Evolutionary conservation across 352 stramenopile genomes (phyloP).

Genomic region (Phytopythium cucurbitacearum): DNA sequence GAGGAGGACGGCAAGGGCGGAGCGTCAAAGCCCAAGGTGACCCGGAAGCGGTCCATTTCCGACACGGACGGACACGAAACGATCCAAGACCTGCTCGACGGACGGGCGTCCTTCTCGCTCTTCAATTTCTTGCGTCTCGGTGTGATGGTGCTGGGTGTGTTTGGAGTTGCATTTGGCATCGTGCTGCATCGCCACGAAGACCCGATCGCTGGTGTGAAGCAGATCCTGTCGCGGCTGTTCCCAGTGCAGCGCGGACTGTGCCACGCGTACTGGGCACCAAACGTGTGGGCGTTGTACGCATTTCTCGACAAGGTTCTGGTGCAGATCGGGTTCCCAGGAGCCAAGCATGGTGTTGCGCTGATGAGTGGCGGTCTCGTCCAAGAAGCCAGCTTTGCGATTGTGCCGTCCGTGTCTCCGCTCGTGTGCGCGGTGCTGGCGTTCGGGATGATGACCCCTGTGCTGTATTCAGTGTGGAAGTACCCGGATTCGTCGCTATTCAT

Average conservation of each 20-base stretch:
- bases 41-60: conserved; percentile 63
- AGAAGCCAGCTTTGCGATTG: conserved; percentile 70
- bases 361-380: conserved; percentile 86
- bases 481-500: conserved; percentile 79
- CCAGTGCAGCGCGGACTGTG: conserved; percentile 95
- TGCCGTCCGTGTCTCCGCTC: conserved; percentile 57
- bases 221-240: conserved; percentile 94
- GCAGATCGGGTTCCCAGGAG: conserved; percentile 29
- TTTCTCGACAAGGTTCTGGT: conserved; percentile 86
- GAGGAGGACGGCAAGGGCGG: conserved; percentile 10
- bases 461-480: conserved; percentile 73
- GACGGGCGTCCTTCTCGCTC: conserved; percentile 51
- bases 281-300: conserved; percentile 96
- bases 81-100: conserved; percentile 57
- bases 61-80: conserved; percentile 67
- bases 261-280: conserved; percentile 98
- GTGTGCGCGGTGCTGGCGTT: conserved; percentile 82
- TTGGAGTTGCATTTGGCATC: conserved; percentile 79
- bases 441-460: conserved; percentile 66
- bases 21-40: conserved; percentile 3
- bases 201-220: conserved; percentile 49
- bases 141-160: conserved; percentile 75
- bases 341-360: conserved; percentile 37
- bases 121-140: conserved; percentile 80
- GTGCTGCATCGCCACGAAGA: conserved; percentile 51